A percentile compares a stretch with the other conserved stretches of the same genome.
Evolutionary conservation across 768 basidiomycete genomes (phyloP).

Genomic region (Suillus ampliporus): DNA sequence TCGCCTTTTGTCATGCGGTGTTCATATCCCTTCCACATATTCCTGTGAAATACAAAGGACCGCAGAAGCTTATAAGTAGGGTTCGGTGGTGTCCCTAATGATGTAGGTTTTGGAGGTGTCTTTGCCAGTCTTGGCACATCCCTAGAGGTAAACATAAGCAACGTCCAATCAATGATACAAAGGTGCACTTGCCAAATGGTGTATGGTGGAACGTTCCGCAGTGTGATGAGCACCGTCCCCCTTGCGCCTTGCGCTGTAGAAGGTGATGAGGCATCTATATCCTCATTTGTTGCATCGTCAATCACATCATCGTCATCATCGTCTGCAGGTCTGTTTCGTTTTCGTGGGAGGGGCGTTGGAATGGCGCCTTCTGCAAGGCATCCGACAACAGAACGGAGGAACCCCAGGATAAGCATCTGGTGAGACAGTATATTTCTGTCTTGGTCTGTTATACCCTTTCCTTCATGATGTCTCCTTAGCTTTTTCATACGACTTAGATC

Average conservation of each 20-base stretch:
- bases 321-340: conserved; percentile 44
- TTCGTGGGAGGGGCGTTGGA: conserved; percentile 50
- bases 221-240: conserved; percentile 85
- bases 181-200: conserved; percentile 69
- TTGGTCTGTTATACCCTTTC: conserved; percentile 91
- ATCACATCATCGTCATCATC: conserved; percentile 47
- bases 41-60: conserved; percentile 79
- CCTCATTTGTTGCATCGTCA: conserved; percentile 22
- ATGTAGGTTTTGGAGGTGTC: conserved; percentile 62
- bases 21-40: conserved; percentile 81
- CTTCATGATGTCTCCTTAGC: conserved; percentile 41
- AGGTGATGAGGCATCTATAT: conserved; percentile 13
- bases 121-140: conserved; percentile 78
- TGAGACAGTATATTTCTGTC: conserved; percentile 92
- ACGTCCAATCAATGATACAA: conserved; percentile 16
- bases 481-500: conserved; percentile 5
- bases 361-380: conserved; percentile 63
- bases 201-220: conserved; percentile 88
- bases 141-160: conserved; percentile 47
- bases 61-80: conserved; percentile 73
- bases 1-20: conserved; percentile 96
- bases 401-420: conserved; percentile 81
- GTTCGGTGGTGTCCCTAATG: conserved; percentile 54
- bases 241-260: conserved; percentile 33
- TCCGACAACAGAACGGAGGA: conserved; percentile 74